A percentile compares a stretch with the other conserved stretches of the same genome.
Evolutionary conservation across 2,329 filamentous ascomycete genomes (phyloP).

Genomic region (Ceratocystis alfenasii): DNA sequence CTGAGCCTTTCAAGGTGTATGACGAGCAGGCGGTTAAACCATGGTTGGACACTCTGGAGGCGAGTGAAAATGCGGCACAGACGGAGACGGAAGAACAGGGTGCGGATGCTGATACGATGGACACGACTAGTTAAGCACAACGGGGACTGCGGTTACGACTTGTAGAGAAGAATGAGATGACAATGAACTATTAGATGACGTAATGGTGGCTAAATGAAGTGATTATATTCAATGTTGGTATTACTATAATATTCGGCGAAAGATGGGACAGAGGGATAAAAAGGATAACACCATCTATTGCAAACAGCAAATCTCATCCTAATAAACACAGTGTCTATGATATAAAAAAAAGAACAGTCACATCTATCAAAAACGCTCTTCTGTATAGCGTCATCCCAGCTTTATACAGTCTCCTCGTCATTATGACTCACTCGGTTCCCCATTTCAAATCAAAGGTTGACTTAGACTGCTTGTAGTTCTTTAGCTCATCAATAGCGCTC

Average conservation of each 20-base stretch:
- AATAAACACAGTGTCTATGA: not conserved
- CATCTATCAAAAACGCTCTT: not conserved
- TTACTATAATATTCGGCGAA: not conserved
- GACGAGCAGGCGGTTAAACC: slow-evolving; percentile 78
- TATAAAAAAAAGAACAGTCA: not conserved
- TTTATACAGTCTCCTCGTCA: not conserved
- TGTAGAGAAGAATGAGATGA: slow-evolving; percentile 21
- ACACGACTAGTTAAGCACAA: slow-evolving; percentile 26
- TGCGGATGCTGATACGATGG: slow-evolving; percentile 30
- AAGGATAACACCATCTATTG: not conserved
- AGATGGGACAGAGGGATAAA: not conserved
- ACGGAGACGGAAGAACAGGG: slow-evolving; percentile 30
- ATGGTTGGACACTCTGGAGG: slow-evolving; percentile 67
- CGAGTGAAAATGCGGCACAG: slow-evolving; percentile 35
- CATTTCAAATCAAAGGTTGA: slow-evolving; percentile 73
- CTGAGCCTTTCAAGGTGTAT: slow-evolving; percentile 75
- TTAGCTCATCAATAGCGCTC: slow-evolving; percentile 58
- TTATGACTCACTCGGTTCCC: slow-evolving; percentile 46
- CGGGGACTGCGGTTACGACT: slow-evolving; percentile 8
- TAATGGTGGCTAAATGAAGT: not conserved
- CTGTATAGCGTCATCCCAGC: not conserved
- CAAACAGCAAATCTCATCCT: not conserved
- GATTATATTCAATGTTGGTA: slow-evolving; percentile 8
- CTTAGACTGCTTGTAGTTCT: slow-evolving; percentile 61
- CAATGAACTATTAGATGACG: slow-evolving; percentile 16